phyloP scores from a whole-genome alignment of 441 rosid genomes.

The Capsella rubella region DNA sequence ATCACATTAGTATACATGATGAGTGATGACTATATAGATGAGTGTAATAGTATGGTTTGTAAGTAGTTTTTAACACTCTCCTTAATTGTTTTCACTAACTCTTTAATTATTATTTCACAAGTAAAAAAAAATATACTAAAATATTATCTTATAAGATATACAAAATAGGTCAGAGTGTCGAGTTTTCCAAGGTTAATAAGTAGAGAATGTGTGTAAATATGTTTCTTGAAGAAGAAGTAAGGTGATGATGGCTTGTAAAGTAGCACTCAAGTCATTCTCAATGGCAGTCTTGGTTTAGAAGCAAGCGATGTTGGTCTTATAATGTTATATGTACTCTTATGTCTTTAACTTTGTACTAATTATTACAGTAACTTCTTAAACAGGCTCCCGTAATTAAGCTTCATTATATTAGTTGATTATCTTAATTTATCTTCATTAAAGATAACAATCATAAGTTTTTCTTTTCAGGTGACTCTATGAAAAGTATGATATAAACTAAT shows the following conservation, averaged over 20 bases:
- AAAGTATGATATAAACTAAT: not conserved
- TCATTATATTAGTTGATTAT: constrained; percentile 2
- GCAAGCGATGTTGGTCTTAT: constrained; percentile 49
- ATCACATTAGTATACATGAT: too few species aligned
- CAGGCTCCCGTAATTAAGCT: constrained; percentile 16
- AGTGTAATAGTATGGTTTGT: too few species aligned
- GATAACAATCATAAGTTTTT: constrained; percentile 9
- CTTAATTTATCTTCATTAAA: constrained; percentile 7
- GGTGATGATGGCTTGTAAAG: constrained; percentile 34
- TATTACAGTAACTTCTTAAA: constrained; percentile 37
- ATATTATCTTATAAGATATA: not conserved
- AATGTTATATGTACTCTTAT: constrained; percentile 1
- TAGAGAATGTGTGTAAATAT: constrained; percentile 40
- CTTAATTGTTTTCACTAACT: not conserved
- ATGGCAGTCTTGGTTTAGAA: constrained; percentile 44
- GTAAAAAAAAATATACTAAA: not conserved
- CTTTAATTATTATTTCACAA: not conserved
- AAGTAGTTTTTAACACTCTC: not conserved
- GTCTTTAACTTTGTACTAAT: constrained; percentile 16
- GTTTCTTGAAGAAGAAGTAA: constrained; percentile 38
- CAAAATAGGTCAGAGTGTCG: constrained; percentile 22
- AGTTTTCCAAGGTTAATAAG: constrained; percentile 30
- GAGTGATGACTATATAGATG: too few species aligned
- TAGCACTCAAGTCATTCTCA: constrained; percentile 41
- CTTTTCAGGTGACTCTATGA: constrained; percentile 30